Evolutionary conservation across 1,284 basidiomycete genomes (phyloP).

Genomic region (Ceratobasidium sp.): DNA sequence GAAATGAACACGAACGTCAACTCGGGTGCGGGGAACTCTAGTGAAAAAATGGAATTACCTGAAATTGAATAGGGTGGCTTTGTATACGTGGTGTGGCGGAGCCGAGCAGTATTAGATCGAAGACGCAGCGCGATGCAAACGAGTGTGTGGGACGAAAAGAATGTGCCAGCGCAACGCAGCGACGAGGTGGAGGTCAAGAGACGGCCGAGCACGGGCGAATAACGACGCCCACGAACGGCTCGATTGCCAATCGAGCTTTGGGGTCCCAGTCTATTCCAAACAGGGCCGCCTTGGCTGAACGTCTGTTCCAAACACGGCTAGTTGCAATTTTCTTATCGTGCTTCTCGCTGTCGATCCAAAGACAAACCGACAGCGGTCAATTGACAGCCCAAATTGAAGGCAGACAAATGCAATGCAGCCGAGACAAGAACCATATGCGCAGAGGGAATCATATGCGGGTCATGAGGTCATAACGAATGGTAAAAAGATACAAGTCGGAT

Average conservation of each 20-base stretch:
- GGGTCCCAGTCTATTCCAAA: constrained; percentile 9
- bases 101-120: background rate
- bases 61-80: constrained; percentile 15
- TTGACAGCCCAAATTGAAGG: constrained; percentile 8
- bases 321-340: constrained; percentile 13
- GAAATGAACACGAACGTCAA: constrained; percentile 9
- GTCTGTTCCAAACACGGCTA: constrained; percentile 21
- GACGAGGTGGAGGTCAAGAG: constrained; percentile 15
- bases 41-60: constrained; percentile 38
- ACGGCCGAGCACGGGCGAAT: constrained; percentile 1
- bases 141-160: constrained; percentile 35
- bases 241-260: background rate
- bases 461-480: constrained; percentile 35
- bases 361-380: background rate
- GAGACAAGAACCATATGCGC: constrained; percentile 36
- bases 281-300: background rate
- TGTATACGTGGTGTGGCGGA: background rate
- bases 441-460: constrained; percentile 23
- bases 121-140: constrained; percentile 5
- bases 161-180: constrained; percentile 10
- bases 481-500: constrained; percentile 43
- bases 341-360: constrained; percentile 33
- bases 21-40: background rate
- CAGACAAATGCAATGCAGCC: constrained; percentile 39
- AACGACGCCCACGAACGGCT: background rate